phyloP scores from a whole-genome alignment of 2,329 filamentous ascomycete species.

The Rutstroemia sp. region DNA sequence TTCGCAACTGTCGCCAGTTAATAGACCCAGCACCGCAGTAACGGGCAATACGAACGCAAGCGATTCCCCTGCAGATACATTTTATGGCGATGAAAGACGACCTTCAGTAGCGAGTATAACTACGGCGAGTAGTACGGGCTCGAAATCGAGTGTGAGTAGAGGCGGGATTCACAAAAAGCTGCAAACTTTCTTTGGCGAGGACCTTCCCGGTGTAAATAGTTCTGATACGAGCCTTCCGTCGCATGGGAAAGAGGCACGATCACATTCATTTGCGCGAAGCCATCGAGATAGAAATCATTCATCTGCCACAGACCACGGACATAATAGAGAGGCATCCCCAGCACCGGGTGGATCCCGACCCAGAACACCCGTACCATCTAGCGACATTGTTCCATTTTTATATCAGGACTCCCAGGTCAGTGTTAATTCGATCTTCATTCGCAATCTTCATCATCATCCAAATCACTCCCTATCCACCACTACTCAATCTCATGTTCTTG shows the following conservation, averaged over 20 bases:
- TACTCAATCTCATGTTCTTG: not conserved
- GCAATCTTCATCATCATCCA: constrained; percentile 3
- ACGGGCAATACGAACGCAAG: constrained; percentile 41
- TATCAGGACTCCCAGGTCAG: constrained; percentile 79
- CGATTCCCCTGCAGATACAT: constrained; percentile 55
- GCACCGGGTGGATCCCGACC: constrained; percentile 58
- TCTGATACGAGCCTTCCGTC: constrained; percentile 61
- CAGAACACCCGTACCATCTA: constrained; percentile 77
- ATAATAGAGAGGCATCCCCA: constrained; percentile 60
- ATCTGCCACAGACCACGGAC: constrained; percentile 56
- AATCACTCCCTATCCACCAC: not conserved
- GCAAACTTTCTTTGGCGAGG: constrained; percentile 88
- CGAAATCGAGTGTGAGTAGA: constrained; percentile 62
- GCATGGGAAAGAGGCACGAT: constrained; percentile 52
- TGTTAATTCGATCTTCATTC: constrained; percentile 20
- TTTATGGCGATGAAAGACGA: constrained; percentile 65
- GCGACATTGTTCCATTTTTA: constrained; percentile 94
- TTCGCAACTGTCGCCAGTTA: constrained; percentile 65
- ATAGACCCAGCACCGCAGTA: constrained; percentile 44
- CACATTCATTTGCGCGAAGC: constrained; percentile 49
- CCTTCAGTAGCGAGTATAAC: constrained; percentile 85
- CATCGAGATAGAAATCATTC: constrained; percentile 78
- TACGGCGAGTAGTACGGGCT: constrained; percentile 79
- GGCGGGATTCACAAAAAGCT: constrained; percentile 71
- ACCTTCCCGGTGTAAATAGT: constrained; percentile 66